Evolutionary conservation across 306 rosid genomes (phyloP).

Genomic region (cucumber (Cucumis sativus)): DNA sequence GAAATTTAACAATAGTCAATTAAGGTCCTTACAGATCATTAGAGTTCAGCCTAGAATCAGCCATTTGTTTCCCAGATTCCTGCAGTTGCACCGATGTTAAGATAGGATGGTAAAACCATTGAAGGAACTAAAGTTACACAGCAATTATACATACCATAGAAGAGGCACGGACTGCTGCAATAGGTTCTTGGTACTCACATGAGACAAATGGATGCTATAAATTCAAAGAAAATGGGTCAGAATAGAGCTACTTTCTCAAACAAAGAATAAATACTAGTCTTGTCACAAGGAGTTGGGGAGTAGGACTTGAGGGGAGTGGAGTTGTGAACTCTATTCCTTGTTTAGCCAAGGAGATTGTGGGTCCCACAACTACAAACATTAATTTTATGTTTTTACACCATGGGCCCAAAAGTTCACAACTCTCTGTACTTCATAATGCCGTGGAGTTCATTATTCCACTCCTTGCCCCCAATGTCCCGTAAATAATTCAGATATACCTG

Average conservation of each 20-base stretch:
- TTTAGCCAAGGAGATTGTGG: too few relatives aligned
- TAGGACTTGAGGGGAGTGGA: too few relatives aligned
- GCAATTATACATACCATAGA: slow-evolving; percentile 40
- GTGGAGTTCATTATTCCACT: too few relatives aligned
- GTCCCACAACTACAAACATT: too few relatives aligned
- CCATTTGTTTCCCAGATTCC: slow-evolving; percentile 47
- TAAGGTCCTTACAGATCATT: slow-evolving; percentile 47
- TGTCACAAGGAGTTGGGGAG: neutral
- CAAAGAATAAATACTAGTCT: neutral
- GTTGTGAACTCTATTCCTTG: too few relatives aligned
- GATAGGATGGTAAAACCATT: slow-evolving; percentile 5
- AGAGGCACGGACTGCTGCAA: slow-evolving; percentile 30
- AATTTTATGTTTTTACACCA: too few relatives aligned
- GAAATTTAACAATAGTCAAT: slow-evolving; percentile 15
- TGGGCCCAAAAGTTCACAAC: too few relatives aligned
- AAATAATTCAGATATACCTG: slow-evolving; percentile 36
- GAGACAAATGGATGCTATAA: slow-evolving; percentile 86
- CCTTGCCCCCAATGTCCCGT: too few relatives aligned
- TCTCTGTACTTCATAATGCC: too few relatives aligned
- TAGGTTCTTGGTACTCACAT: slow-evolving; percentile 35
- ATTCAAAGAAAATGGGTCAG: neutral
- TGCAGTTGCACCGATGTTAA: slow-evolving; percentile 16
- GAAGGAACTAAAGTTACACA: slow-evolving; percentile 8
- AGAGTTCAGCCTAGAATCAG: slow-evolving; percentile 33
- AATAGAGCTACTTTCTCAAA: neutral